Percentiles rank a stretch among this genome's conserved stretches.
Evolutionary conservation across 306 rosid species (phyloP).

Genomic region (Cotoneaster glaucophyllus): DNA sequence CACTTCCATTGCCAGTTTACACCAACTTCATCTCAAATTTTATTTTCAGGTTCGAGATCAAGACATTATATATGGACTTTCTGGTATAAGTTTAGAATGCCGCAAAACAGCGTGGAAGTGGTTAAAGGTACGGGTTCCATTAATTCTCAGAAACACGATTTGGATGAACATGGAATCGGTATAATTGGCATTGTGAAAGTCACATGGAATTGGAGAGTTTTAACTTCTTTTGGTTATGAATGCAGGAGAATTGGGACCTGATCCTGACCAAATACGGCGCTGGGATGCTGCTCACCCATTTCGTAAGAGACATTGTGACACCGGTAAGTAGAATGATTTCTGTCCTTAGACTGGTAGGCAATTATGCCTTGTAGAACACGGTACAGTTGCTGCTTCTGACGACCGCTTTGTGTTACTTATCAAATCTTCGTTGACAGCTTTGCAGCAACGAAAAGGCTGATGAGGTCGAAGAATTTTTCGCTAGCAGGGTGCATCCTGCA

Average conservation of each 20-base stretch:
- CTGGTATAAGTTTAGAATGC: constrained; percentile 42
- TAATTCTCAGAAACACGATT: not conserved
- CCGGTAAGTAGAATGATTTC: constrained; percentile 26
- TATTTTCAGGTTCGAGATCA: constrained; percentile 46
- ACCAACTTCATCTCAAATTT: not conserved
- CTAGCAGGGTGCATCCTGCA: constrained; percentile 22
- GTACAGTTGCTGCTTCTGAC: not conserved
- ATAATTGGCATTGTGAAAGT: not conserved
- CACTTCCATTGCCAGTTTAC: constrained; percentile 10
- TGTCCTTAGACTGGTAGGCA: not conserved
- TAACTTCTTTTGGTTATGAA: constrained; percentile 11
- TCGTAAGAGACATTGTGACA: constrained; percentile 31
- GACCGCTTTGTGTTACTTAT: not conserved
- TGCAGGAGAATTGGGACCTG: constrained; percentile 67
- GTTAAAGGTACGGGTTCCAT: constrained; percentile 44
- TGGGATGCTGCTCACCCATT: constrained; percentile 40
- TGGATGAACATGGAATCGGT: not conserved
- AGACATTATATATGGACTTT: constrained; percentile 36
- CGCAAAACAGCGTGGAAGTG: constrained; percentile 43
- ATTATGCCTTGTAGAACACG: not conserved
- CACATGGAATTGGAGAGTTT: not conserved
- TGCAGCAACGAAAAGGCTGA: constrained; percentile 49
- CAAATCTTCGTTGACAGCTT: constrained; percentile 21
- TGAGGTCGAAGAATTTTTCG: constrained; percentile 47
- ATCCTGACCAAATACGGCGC: constrained; percentile 48